These are phyloP conservation scores for Xerocomellus amylosporus DNA, from an alignment of 768 basidiomycete genomes.

Conservation along the genomic window DNA sequence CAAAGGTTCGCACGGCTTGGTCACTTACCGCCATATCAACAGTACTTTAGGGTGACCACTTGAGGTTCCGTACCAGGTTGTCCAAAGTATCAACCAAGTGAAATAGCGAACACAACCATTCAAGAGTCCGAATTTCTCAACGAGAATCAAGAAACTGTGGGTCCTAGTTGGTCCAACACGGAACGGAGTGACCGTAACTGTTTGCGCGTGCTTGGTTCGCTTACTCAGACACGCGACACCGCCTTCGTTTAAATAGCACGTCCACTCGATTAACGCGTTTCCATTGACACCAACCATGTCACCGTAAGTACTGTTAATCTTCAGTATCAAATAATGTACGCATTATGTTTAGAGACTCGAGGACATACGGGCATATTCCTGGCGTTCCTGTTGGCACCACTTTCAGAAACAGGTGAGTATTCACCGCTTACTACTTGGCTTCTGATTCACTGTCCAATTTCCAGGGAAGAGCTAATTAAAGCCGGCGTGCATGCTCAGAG, in stretches of 20 bases:
- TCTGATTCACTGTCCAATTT: background rate
- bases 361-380: conserved; percentile 31
- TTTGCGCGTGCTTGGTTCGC: conserved; percentile 13
- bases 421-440: background rate
- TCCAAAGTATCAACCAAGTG: background rate
- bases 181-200: background rate
- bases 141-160: too few species aligned
- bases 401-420: conserved; percentile 22
- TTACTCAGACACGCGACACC: conserved; percentile 2
- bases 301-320: conserved; percentile 5
- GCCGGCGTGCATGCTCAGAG: conserved; percentile 35
- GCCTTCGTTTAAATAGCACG: conserved; percentile 6
- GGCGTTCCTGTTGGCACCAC: conserved; percentile 18
- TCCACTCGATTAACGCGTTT: conserved; percentile 8
- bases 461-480: conserved; percentile 21
- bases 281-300: conserved; percentile 10
- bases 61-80: background rate
- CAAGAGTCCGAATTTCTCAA: background rate
- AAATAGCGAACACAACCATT: background rate
- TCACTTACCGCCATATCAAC: conserved; percentile 13
- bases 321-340: background rate
- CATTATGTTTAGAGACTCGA: conserved; percentile 5
- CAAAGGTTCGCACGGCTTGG: background rate
- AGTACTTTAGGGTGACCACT: background rate
- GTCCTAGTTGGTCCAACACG: too few species aligned